Evolutionary conservation across 345 rosid species (phyloP), one percentile per base, ranked within the genome.

Genomic region (Hibiscus mutabilis): DNA sequence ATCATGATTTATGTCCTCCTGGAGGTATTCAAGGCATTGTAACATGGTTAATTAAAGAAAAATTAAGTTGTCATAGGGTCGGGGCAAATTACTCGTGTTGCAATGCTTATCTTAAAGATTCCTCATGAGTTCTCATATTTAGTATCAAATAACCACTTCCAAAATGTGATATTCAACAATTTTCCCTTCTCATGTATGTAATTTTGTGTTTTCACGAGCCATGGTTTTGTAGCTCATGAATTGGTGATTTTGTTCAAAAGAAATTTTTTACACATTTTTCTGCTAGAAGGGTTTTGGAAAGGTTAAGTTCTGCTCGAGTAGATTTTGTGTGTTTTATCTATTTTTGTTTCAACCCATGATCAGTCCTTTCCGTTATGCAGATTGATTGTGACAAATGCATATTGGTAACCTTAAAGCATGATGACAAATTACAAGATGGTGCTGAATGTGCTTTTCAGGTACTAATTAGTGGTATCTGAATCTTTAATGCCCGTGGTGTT

Each of bases 391-490:
- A 92, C 85, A 92, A 96, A 89, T 82, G 94, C 75, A 76, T 96
- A 37, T 83, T 92, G 96, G 98, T 96, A 77, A 85, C 94, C 22
- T 73, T 94, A 79, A 94, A 94, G 80, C 97, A 94, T 77, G 99
- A 92, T 75, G 99, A 94, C 73, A 94, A 92, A 81, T 83, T 94
- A 77, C 97, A 89, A 75, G 99, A 94, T 81, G 97, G 97, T 62
- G 79, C 96, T 9, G 99, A 91, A 83, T 88, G 90, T 81, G 87
- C 85, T 79, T 94, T 94, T 76, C 98, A 94, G 98, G 98, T 94
- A 65, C 52, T 52, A 52, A 69, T 29, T 22, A 65, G 14, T 44
- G 35, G 42, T 49, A 22, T 51, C 60, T 77, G 60, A 21, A 56
- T 58, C 16, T 22, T 71, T 58, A 44, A n/a, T 52, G 10, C 7